phyloP scores from a whole-genome alignment of 345 rosid genomes.

The Carallia brachiata region DNA sequence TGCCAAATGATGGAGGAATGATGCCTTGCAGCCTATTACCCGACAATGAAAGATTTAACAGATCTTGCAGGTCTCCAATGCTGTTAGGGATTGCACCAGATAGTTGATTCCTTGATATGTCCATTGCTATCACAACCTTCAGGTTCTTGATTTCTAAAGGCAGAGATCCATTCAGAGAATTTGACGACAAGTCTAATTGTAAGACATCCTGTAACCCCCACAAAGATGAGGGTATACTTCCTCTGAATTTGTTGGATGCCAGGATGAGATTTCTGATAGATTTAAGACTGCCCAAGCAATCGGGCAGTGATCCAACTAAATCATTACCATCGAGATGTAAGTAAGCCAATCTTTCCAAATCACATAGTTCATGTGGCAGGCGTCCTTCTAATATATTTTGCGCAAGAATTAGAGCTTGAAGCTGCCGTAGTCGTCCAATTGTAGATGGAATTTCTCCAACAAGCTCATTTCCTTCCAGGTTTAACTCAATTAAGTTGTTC shows the following conservation, averaged over 20 bases:
- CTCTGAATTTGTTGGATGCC: constrained; percentile 7
- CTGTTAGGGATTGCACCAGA: constrained; percentile 17
- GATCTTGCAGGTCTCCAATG: constrained; percentile 7
- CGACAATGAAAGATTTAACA: constrained; percentile 4
- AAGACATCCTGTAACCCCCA: constrained; percentile 10
- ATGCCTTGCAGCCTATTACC: constrained; percentile 5
- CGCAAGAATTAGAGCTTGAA: constrained; percentile 8
- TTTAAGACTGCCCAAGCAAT: constrained; percentile 8
- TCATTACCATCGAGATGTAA: background rate
- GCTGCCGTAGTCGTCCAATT: background rate
- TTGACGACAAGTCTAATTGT: constrained; percentile 9
- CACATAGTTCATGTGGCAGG: constrained; percentile 14
- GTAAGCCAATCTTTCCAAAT: background rate
- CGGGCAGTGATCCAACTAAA: constrained; percentile 12
- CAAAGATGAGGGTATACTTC: constrained; percentile 10
- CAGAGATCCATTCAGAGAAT: constrained; percentile 19
- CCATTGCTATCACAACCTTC: constrained; percentile 2
- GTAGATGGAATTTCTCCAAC: constrained; percentile 15
- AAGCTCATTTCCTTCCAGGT: constrained; percentile 7
- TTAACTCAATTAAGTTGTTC: background rate
- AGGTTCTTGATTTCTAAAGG: constrained; percentile 12
- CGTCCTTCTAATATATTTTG: constrained; percentile 7
- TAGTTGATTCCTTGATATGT: constrained; percentile 22
- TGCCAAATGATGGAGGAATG: constrained; percentile 12
- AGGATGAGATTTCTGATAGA: constrained; percentile 7